Percentiles rank a stretch among this genome's conserved stretches.
These are phyloP conservation scores for Daldinia bambusicola DNA, from an alignment of 495 filamentous ascomycete species.

Conservation along the genomic window DNA sequence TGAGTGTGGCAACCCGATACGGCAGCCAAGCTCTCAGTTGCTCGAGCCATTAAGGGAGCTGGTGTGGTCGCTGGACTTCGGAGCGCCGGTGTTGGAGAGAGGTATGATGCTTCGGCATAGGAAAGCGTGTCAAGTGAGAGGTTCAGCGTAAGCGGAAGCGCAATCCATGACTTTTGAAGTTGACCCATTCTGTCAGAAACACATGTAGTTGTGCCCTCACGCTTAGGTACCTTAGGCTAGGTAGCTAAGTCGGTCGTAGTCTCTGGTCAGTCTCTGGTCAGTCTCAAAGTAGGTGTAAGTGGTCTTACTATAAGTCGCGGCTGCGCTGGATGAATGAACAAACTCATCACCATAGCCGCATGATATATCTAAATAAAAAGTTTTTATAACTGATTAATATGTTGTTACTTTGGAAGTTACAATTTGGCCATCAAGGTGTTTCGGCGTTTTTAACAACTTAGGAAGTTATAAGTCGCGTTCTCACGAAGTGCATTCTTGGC, in stretches of 20 bases:
- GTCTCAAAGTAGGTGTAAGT: not conserved
- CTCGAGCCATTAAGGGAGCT: conserved; percentile 6
- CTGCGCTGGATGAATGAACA: not conserved
- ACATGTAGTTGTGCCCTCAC: not conserved
- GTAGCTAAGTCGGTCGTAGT: not conserved
- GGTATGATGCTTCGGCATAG: conserved; percentile 6
- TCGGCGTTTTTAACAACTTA: conserved; percentile 5
- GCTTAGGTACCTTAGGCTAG: not conserved
- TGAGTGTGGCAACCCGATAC: conserved; percentile 57
- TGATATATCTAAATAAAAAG: conserved; percentile 18
- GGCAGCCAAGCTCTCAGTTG: conserved; percentile 37
- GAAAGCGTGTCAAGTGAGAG: not conserved
- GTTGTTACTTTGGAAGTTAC: not conserved
- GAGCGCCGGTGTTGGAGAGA: not conserved
- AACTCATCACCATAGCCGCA: conserved; percentile 22
- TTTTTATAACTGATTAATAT: not conserved
- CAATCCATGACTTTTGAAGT: not conserved
- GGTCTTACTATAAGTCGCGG: not conserved
- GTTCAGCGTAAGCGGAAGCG: not conserved
- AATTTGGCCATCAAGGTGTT: conserved; percentile 34
- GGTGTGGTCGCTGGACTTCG: not conserved
- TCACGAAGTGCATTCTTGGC: conserved; percentile 7
- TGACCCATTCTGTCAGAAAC: conserved; percentile 2
- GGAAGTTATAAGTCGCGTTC: conserved; percentile 25
- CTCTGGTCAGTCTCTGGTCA: conserved; percentile 4